Conservation (phyloP, 768 basidiomycete genomes). For the Coprinellus micaceus region DNA sequence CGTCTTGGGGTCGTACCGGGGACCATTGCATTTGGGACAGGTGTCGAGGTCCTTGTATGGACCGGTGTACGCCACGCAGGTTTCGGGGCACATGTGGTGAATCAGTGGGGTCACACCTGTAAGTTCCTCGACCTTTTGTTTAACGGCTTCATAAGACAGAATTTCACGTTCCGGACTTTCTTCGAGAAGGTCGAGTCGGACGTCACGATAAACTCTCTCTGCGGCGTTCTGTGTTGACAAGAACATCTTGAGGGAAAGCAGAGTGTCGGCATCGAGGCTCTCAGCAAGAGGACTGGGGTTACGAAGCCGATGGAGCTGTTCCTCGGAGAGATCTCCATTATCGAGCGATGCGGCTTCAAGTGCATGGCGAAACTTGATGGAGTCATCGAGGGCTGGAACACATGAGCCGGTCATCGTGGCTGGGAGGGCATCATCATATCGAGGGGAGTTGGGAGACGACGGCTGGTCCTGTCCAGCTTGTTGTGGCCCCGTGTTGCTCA, state of each 20-base stretch:
- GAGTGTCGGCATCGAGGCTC: slow-evolving; percentile 11
- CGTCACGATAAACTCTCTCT: neutral
- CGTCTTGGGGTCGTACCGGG: slow-evolving; percentile 21
- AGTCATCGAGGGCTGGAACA: too few species aligned
- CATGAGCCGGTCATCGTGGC: too few species aligned
- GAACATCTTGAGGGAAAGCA: slow-evolving; percentile 9
- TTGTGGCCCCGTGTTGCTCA: too few species aligned
- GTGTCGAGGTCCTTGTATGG: slow-evolving; percentile 13
- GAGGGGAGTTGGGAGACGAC: too few species aligned
- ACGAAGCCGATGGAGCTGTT: slow-evolving; percentile 22
- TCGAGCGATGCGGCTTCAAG: slow-evolving; percentile 23
- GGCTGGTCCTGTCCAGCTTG: too few species aligned
- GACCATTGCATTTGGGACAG: slow-evolving; percentile 23
- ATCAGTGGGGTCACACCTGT: slow-evolving; percentile 15
- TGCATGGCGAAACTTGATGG: neutral
- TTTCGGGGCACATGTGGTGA: slow-evolving; percentile 16
- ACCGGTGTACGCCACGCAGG: slow-evolving; percentile 18
- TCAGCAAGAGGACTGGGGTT: slow-evolving; percentile 15
- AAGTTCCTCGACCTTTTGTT: slow-evolving; percentile 15
- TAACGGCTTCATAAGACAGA: slow-evolving; percentile 26
- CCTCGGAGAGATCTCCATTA: slow-evolving; percentile 16
- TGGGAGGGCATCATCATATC: too few species aligned
- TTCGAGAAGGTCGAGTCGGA: neutral
- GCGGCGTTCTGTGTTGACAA: slow-evolving; percentile 6
- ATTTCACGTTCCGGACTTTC: slow-evolving; percentile 6